Percentiles rank a stretch among this genome's conserved stretches.
These are phyloP conservation scores for Apophysomyces trapeziformis DNA, from an alignment of 371 early-diverging fungal species.

Conservation along the genomic window DNA sequence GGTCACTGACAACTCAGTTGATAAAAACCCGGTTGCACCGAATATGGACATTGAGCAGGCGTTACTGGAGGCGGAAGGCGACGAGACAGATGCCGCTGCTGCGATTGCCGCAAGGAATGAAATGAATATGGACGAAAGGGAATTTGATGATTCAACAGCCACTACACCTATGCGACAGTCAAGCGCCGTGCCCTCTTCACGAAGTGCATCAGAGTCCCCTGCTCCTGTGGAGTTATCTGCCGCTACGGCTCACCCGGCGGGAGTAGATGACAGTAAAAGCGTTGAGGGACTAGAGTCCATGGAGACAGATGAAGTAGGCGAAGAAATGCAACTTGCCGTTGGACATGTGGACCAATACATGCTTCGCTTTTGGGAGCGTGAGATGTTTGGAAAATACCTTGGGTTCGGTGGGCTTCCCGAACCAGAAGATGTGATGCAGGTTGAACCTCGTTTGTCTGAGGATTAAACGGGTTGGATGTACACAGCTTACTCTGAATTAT, in stretches of 20 bases:
- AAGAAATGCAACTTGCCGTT: conserved; percentile 44
- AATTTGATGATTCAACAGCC: conserved; percentile 58
- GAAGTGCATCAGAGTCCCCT: conserved; percentile 19
- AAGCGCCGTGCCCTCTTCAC: conserved; percentile 15
- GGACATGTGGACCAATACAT: conserved; percentile 78
- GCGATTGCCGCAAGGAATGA: conserved; percentile 69
- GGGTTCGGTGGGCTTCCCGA: conserved; percentile 64
- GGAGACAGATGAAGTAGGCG: conserved; percentile 27
- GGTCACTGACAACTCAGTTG: conserved; percentile 43
- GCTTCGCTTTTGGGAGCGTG: conserved; percentile 67
- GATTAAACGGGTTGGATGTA: conserved; percentile 3
- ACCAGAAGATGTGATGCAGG: conserved; percentile 17
- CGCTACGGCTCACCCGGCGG: not conserved
- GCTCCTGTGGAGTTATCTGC: conserved; percentile 10
- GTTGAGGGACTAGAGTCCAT: not conserved
- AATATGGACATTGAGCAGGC: conserved; percentile 68
- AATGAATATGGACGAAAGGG: conserved; percentile 65
- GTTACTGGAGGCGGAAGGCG: conserved; percentile 68
- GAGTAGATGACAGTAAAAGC: not conserved
- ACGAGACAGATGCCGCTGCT: conserved; percentile 73
- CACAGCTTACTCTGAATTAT: not conserved
- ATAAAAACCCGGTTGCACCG: conserved; percentile 20
- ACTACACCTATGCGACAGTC: conserved; percentile 24
- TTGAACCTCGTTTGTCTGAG: conserved; percentile 2
- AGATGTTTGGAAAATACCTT: conserved; percentile 60